Percentiles rank a stretch among this genome's conserved stretches.
Conservation (phyloP, 495 filamentous ascomycete species). For the Lasiosphaeria hispida region DNA sequence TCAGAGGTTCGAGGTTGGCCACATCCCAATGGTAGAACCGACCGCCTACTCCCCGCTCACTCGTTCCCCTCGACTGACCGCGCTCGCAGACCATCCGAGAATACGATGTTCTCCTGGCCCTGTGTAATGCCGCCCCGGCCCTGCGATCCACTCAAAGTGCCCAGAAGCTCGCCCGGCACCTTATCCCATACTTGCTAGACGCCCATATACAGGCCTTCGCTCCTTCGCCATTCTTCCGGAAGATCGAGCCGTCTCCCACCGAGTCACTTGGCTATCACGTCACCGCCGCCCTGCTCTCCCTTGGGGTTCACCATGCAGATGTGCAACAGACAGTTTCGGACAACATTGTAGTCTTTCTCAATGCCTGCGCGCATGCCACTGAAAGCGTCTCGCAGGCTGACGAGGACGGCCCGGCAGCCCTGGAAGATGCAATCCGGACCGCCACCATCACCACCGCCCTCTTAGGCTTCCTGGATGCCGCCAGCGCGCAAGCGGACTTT, state of each 20-base stretch:
- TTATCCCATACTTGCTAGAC: constrained; percentile 80
- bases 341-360: constrained; percentile 64
- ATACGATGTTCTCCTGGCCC: constrained; percentile 81
- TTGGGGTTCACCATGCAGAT: constrained; percentile 66
- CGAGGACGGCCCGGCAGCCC: constrained; percentile 51
- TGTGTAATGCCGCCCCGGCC: constrained; percentile 80
- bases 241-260: constrained; percentile 84
- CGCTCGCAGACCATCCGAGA: constrained; percentile 62
- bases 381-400: constrained; percentile 42
- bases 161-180: constrained; percentile 65
- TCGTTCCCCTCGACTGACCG: constrained; percentile 17
- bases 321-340: constrained; percentile 61
- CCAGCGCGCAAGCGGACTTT: constrained; percentile 69
- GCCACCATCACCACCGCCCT: constrained; percentile 76
- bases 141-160: constrained; percentile 66
- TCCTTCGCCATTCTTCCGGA: constrained; percentile 75
- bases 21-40: constrained; percentile 50
- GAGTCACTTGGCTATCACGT: constrained; percentile 79
- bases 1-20: constrained; percentile 33
- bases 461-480: constrained; percentile 82
- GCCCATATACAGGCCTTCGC: constrained; percentile 73
- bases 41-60: background rate
- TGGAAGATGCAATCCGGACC: constrained; percentile 63
- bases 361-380: constrained; percentile 56
- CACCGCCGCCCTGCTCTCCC: constrained; percentile 70